phyloP scores from a whole-genome alignment of 1,139 yeast species.

The Torulaspora pretoriensis region DNA sequence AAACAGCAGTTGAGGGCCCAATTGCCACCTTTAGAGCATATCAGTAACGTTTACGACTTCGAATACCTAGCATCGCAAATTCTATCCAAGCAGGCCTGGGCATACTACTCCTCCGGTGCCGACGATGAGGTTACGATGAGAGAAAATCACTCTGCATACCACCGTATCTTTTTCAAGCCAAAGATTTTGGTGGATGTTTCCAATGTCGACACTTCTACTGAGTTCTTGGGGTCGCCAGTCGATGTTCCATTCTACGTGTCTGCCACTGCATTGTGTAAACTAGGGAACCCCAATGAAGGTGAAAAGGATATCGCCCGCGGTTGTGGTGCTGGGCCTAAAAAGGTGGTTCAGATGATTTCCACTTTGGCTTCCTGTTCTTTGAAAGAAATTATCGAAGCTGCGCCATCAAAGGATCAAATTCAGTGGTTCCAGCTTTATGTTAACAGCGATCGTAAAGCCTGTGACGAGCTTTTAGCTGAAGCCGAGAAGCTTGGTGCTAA shows the following conservation, averaged over 20 bases:
- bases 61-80: constrained; percentile 79
- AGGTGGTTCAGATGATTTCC: constrained; percentile 75
- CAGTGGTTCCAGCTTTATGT: constrained; percentile 94
- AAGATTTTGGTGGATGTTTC: constrained; percentile 60
- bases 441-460: constrained; percentile 61
- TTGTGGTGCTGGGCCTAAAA: constrained; percentile 58
- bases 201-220: constrained; percentile 51
- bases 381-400: constrained; percentile 64
- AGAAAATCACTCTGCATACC: constrained; percentile 86
- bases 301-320: constrained; percentile 74
- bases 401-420: constrained; percentile 43
- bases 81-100: constrained; percentile 79
- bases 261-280: constrained; percentile 77
- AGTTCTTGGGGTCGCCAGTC: constrained; percentile 48
- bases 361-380: constrained; percentile 72
- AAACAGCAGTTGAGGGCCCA: constrained; percentile 46
- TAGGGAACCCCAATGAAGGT: constrained; percentile 74
- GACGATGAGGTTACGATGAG: constrained; percentile 89
- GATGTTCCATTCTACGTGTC: constrained; percentile 69
- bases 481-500: constrained; percentile 74
- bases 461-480: constrained; percentile 56
- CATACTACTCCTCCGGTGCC: constrained; percentile 85
- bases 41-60: constrained; percentile 43
- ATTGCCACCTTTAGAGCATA: constrained; percentile 37
- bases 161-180: constrained; percentile 82